Evolutionary conservation across 148 eudicot genomes (phyloP), one percentile per base, ranked within the genome.

Genomic region (Rhododendron mucronatum): DNA sequence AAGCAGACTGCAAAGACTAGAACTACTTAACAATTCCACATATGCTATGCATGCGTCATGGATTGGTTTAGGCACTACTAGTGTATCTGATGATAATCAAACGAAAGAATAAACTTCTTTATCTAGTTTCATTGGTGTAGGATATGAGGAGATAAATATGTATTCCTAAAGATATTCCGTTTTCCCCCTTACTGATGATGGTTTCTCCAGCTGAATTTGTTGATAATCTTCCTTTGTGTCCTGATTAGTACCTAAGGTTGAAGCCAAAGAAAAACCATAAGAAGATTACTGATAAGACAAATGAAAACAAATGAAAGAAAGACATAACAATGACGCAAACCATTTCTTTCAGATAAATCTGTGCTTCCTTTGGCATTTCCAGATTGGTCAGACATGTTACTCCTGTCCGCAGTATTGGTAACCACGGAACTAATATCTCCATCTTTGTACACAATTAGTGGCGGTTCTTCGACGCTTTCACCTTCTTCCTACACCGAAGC

Each of bases 391-490:
- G 79, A 30, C 44, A 59, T 71, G 45, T 88, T 80, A 71, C 85
- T 86, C 47, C 55, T 89, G 87, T 86, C 85, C 73, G 75, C 55
- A 41, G 90, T 86, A 78, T 50, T 55, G 84, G 89, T 89, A 89
- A 88, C 86, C 14, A 82, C n/a, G 10, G 93, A 86, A 88, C 87
- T 80, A 78, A 84, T 84, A 82, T 87, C 85, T 50, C 90, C 92
- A 89, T 94, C 95, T 91, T 90, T 94, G 88, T 93, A 97, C 76
- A 97, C 94, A 86, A 91, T 88, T 65, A 80, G 87, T n/a, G 87
- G 87, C 16, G 98, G 98, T 91, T 91, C 98, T 88, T 90, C 90
- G 59, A 94, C 53, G 83, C 90, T 92, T 78, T 86, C 87, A 48
- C 82, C 84, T 10, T 85, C 92, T 82, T 91, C 95, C 98, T 95